These are phyloP conservation scores for Camellia sinensis DNA, from an alignment of 148 eudicot genomes.

Conservation along the genomic window DNA sequence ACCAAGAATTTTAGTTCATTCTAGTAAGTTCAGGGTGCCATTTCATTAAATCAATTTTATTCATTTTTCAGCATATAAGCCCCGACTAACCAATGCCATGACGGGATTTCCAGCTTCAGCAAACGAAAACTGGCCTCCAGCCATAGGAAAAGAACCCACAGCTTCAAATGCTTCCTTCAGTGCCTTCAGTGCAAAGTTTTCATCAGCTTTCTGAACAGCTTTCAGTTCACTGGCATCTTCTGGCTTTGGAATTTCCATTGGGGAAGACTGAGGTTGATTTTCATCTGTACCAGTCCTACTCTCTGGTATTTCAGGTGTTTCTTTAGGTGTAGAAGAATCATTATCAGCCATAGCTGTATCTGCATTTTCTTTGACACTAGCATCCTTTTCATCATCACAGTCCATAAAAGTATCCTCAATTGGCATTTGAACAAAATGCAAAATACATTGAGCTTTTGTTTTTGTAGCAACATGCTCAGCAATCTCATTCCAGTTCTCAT, in stretches of 20 bases:
- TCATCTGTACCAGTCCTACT: constrained; percentile 26
- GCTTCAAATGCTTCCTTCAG: constrained; percentile 88
- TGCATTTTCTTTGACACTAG: constrained; percentile 34
- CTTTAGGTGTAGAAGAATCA: constrained; percentile 42
- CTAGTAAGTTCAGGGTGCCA: neutral
- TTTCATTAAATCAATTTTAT: neutral
- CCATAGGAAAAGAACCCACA: constrained; percentile 54
- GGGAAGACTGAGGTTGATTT: constrained; percentile 35
- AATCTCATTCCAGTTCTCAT: constrained; percentile 98
- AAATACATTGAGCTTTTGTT: constrained; percentile 93
- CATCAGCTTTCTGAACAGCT: constrained; percentile 33
- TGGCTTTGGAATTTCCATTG: constrained; percentile 36
- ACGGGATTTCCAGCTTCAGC: constrained; percentile 95
- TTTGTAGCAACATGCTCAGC: constrained; percentile 99
- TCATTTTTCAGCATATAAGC: neutral
- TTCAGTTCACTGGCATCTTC: constrained; percentile 29
- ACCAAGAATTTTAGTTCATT: neutral
- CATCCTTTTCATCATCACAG: constrained; percentile 39
- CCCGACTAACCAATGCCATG: constrained; percentile 78
- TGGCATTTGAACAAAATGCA: constrained; percentile 98
- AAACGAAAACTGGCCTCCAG: constrained; percentile 59
- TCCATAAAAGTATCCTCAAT: constrained; percentile 80
- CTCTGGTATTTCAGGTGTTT: constrained; percentile 45
- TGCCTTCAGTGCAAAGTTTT: constrained; percentile 61
- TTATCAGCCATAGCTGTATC: constrained; percentile 31